Conservation (phyloP, 2,329 filamentous ascomycete species). For the Dendryphion nanum region DNA sequence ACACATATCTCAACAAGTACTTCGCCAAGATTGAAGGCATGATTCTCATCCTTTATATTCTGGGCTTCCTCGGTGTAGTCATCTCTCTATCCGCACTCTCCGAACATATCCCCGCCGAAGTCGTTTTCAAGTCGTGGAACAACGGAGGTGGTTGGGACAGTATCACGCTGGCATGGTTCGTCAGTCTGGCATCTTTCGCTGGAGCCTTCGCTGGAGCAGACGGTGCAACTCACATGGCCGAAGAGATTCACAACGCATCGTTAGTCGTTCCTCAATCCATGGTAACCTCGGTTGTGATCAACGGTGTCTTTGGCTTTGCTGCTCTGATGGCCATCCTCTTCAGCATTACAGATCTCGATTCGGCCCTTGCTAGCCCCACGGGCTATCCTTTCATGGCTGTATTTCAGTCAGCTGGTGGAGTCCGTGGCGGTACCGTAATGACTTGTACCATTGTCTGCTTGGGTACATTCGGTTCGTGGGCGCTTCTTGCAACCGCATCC, state of each 20-base stretch:
- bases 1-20: constrained; percentile 43
- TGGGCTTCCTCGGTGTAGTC: constrained; percentile 51
- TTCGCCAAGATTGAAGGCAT: constrained; percentile 49
- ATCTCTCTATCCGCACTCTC: constrained; percentile 46
- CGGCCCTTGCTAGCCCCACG: constrained; percentile 14
- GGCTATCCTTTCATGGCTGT: constrained; percentile 48
- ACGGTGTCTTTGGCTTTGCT: constrained; percentile 38
- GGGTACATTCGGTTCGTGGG: not conserved
- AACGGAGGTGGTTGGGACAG: constrained; percentile 46
- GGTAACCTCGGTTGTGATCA: constrained; percentile 37
- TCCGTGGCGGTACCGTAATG: constrained; percentile 35
- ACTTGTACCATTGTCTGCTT: constrained; percentile 7
- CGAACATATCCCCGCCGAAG: constrained; percentile 35
- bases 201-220: constrained; percentile 13
- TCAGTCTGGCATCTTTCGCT: not conserved
- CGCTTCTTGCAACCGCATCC: constrained; percentile 22
- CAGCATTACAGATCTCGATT: constrained; percentile 34
- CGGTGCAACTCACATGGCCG: constrained; percentile 35
- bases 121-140: constrained; percentile 47
- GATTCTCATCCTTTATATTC: constrained; percentile 48
- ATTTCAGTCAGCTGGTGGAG: constrained; percentile 29
- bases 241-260: constrained; percentile 31
- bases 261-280: constrained; percentile 35
- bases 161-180: constrained; percentile 23
- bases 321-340: constrained; percentile 37